Percentiles rank a stretch among this genome's conserved stretches.
Evolutionary conservation across 768 basidiomycete species (phyloP).

Genomic region (Russula abietina): DNA sequence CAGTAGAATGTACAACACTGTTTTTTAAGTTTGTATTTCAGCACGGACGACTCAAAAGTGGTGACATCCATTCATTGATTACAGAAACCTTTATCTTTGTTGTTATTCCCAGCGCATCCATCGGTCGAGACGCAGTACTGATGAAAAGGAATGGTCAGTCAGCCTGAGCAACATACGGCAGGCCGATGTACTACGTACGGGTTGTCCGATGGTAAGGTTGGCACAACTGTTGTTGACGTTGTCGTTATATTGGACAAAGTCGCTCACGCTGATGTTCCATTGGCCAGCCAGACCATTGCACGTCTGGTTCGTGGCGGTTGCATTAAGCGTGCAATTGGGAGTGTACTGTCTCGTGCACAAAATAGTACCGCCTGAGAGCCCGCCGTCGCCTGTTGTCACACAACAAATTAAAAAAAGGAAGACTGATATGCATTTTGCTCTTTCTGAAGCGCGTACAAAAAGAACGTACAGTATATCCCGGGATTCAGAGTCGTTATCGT

Average conservation of each 20-base stretch:
- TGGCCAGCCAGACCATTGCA: not conserved
- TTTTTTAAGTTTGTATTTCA: not conserved
- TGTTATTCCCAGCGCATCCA: not conserved
- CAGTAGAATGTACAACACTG: not conserved
- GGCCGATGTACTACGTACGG: conserved; percentile 5
- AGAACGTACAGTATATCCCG: not conserved
- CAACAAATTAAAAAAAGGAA: not conserved
- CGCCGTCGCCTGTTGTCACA: not conserved
- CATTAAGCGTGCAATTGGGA: conserved; percentile 16
- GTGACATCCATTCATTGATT: not conserved
- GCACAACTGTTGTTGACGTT: conserved; percentile 4
- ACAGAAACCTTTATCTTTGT: not conserved
- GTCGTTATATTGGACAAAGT: conserved; percentile 14
- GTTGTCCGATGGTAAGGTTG: conserved; percentile 2
- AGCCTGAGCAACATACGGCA: not conserved
- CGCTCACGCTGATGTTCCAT: not conserved
- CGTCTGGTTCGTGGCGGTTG: conserved; percentile 1
- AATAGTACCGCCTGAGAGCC: not conserved
- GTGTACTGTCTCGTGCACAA: not conserved
- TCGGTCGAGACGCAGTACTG: conserved; percentile 14
- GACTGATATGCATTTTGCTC: not conserved
- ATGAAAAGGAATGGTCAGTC: not conserved
- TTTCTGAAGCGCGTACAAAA: not conserved
- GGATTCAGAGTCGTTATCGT: conserved; percentile 7
- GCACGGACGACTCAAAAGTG: not conserved